Evolutionary conservation across 805 yeast species (phyloP), one percentile per base, ranked within the genome.

Genomic region (Debaryomyces hansenii): DNA sequence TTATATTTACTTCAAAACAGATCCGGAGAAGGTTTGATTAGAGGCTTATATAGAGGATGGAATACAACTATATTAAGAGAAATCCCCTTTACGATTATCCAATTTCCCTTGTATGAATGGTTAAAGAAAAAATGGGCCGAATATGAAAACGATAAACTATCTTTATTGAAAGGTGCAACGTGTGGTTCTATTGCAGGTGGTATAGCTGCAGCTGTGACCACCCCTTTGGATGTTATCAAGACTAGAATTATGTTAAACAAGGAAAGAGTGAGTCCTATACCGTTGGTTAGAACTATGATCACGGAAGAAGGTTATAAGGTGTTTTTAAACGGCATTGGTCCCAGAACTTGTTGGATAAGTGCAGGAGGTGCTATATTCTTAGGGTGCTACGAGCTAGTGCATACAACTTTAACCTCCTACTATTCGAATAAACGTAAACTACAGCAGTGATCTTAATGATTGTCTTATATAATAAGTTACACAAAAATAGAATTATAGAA

Each of bases 341-440:
- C 99, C 4, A 78, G 99, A 63, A 91, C 97, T 0, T 75, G 87
- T 81, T 94, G 99, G 99, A 92, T 94, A 47, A 85, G 96, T 69
- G 94, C 96, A 4, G 99, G 99, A 16, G 99, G 99, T 24, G 97
- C 98, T 14, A 90, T 95, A 14, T 94, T 95, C 71, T 72, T 94
- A 46, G 99, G 99, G 4, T 88, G 89, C 45, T 94, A 94, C 61
- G 99, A 95, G 66, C 65, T 84, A 18, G 85, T 82, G 9, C 75
- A 73, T 51, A 60, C 74, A 8, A 51, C 61, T n/a, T 59, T 74
- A 41, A 40, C 49, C 5, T 11, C 47, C 4, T 46, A 42, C 43
- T 16, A 31, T 16, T 24, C 42, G 24, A 6, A 24, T 24, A 24
- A 24, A 24, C 10, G 27, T 24, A 24, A 24, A 24, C 10, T 24